Evolutionary conservation across 163 green algal species (phyloP), one percentile per base, ranked within the genome.

Genomic region (Volvox carteri): DNA sequence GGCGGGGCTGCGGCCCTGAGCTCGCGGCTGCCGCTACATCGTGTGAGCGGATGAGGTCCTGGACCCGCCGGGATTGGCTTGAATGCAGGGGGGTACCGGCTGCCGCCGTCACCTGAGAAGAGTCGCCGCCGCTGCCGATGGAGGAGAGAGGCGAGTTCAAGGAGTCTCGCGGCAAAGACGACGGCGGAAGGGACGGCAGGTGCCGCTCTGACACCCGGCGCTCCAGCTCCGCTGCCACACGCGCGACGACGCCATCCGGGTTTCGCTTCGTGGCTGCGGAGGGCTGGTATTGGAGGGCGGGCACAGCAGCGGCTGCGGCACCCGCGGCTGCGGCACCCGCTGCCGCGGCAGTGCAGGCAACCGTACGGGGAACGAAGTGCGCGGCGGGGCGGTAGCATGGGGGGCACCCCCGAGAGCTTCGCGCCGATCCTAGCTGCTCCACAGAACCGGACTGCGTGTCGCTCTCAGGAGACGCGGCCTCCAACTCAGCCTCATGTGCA

Each of bases 341-440:
- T 4, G 42, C 58, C 6, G 5, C 21, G 11, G 37, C 39, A 0
- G 58, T n/a, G 37, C 56, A 12, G 41, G 37, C 30, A 5, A 65
- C 33, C 33, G 6, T 33, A 7, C 62, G n/a, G 1, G 80, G 80
- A 0, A 44, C 62, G 80, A 78, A 56, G 44, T 87, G 80, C 1
- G 80, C 80, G 2, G 80, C 80, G 44, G 80, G 80, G 2, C 80
- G 80, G 80, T 87, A 87, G 23, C 18, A 78, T 30, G 65, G 28
- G 62, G 11, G n/a, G 28, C n/a, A 2, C 4, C 62, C 16, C 28
- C 62, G 62, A 23, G 5, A 5, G 8, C 4, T 65, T 23, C n/a
- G n/a, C 48, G 48, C 48, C 48, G 48, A 11, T 58, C 48, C 48
- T 58, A 67, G 56, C 56, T 67, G 56, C 56, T 19, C 56, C 5